phyloP scores from a whole-genome alignment of 495 filamentous ascomycete genomes.

The Talaromyces wortmannii region DNA sequence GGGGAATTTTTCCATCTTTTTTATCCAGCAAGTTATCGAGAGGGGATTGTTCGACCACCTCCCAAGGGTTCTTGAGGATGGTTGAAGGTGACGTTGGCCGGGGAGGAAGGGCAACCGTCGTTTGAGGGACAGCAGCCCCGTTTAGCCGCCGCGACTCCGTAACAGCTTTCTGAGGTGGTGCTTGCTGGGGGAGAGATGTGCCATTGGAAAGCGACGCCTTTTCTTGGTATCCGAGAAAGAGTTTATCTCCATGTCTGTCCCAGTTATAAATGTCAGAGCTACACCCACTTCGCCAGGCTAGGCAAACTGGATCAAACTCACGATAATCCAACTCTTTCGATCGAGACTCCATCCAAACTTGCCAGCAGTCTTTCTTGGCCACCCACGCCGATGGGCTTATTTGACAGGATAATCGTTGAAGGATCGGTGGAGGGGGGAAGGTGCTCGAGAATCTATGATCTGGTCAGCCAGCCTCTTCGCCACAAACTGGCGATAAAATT shows the following conservation, averaged over 20 bases:
- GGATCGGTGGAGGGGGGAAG: constrained; percentile 66
- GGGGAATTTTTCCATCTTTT: constrained; percentile 86
- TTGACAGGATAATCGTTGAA: constrained; percentile 70
- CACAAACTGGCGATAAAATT: not conserved
- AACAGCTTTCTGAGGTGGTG: constrained; percentile 30
- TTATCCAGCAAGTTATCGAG: constrained; percentile 83
- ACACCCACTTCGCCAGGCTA: not conserved
- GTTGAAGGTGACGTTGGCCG: constrained; percentile 49
- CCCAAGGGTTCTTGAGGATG: constrained; percentile 86
- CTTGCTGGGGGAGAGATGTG: constrained; percentile 23
- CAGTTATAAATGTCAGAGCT: not conserved
- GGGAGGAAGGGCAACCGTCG: constrained; percentile 55
- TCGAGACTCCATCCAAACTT: constrained; percentile 57
- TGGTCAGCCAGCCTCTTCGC: not conserved
- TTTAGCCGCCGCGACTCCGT: constrained; percentile 55
- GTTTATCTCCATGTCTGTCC: constrained; percentile 77
- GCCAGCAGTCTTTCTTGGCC: constrained; percentile 65
- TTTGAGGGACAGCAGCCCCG: constrained; percentile 65
- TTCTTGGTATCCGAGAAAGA: constrained; percentile 75
- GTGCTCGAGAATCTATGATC: constrained; percentile 49
- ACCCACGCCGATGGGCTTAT: constrained; percentile 64
- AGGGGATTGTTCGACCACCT: constrained; percentile 76
- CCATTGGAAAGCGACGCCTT: constrained; percentile 43
- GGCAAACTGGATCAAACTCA: constrained; percentile 21
- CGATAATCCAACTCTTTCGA: constrained; percentile 68